Conservation (phyloP, 2,329 filamentous ascomycete genomes). For the Apiospora malaysiana region DNA sequence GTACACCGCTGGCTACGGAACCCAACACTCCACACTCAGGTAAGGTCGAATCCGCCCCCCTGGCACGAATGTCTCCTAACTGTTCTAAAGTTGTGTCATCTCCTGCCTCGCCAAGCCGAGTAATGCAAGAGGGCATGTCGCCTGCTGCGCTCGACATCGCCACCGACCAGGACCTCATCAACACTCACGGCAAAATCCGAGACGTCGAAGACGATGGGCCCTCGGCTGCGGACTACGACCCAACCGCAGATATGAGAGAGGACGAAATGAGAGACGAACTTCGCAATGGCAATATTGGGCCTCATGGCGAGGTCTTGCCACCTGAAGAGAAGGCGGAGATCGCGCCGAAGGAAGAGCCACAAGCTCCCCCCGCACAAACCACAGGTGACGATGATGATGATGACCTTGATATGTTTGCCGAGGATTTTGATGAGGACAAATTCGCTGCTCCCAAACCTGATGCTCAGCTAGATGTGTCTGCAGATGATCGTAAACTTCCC, state of each 20-base stretch:
- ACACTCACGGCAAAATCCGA: slow-evolving; percentile 55
- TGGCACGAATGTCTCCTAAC: slow-evolving; percentile 32
- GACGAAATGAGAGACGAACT: slow-evolving; percentile 67
- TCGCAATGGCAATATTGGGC: slow-evolving; percentile 55
- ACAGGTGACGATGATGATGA: slow-evolving; percentile 62
- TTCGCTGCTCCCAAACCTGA: slow-evolving; percentile 59
- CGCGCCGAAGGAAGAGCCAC: slow-evolving; percentile 43
- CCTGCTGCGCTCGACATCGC: slow-evolving; percentile 67
- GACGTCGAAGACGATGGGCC: slow-evolving; percentile 66
- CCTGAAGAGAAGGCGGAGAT: slow-evolving; percentile 39
- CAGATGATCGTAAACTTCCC: slow-evolving; percentile 53
- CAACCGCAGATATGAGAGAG: slow-evolving; percentile 76
- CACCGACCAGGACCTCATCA: slow-evolving; percentile 72
- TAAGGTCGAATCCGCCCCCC: slow-evolving; percentile 39
- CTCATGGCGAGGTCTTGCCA: slow-evolving; percentile 64
- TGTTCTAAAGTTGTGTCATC: slow-evolving; percentile 36
- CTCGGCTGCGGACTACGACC: slow-evolving; percentile 81
- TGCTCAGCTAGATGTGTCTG: slow-evolving; percentile 43
- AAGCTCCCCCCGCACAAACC: slow-evolving; percentile 49
- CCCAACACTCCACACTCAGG: slow-evolving; percentile 54
- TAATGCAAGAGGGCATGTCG: slow-evolving; percentile 58
- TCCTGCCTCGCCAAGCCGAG: slow-evolving; percentile 47
- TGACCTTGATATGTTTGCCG: slow-evolving; percentile 89
- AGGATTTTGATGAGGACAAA: slow-evolving; percentile 74
- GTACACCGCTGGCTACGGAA: slow-evolving; percentile 47